A percentile compares a stretch with the other conserved stretches of the same genome.
These are phyloP conservation scores for Cylindrotheca fusiformis DNA, from an alignment of 108 stramenopile species.

Conservation along the genomic window DNA sequence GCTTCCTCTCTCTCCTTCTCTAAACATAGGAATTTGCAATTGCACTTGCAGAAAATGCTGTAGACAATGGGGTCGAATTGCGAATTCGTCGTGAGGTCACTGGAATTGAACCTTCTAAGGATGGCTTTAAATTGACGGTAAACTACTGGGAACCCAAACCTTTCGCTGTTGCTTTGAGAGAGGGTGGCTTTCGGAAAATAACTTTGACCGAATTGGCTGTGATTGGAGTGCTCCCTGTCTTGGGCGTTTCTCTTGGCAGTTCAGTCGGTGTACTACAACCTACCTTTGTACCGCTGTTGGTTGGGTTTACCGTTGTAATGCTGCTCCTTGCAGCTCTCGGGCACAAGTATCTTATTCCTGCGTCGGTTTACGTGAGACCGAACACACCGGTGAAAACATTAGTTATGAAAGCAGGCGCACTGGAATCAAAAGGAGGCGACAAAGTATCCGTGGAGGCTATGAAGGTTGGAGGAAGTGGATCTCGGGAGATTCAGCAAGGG, in stretches of 20 bases:
- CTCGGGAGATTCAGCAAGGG: slow-evolving; percentile 47
- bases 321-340: slow-evolving; percentile 3
- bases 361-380: not conserved
- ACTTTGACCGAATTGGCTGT: not conserved
- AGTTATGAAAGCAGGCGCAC: slow-evolving; percentile 46
- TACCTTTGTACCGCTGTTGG: not conserved
- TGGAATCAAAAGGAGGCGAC: slow-evolving; percentile 40
- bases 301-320: not conserved
- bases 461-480: slow-evolving; percentile 69
- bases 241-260: not conserved
- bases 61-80: slow-evolving; percentile 84
- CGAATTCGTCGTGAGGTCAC: slow-evolving; percentile 68
- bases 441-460: slow-evolving; percentile 62
- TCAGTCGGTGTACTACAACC: not conserved
- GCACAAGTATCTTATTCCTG: slow-evolving; percentile 8
- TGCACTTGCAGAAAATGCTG: slow-evolving; percentile 81
- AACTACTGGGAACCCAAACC: slow-evolving; percentile 69
- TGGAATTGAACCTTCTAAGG: slow-evolving; percentile 31
- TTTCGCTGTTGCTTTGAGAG: slow-evolving; percentile 26
- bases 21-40: slow-evolving; percentile 49
- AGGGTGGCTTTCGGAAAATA: slow-evolving; percentile 4
- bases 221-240: not conserved
- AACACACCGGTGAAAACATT: slow-evolving; percentile 33
- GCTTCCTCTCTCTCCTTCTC: slow-evolving; percentile 3
- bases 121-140: slow-evolving; percentile 32